These are phyloP conservation scores for Knoxia roxburghii DNA, from an alignment of 257 asterid species.

Conservation along the genomic window DNA sequence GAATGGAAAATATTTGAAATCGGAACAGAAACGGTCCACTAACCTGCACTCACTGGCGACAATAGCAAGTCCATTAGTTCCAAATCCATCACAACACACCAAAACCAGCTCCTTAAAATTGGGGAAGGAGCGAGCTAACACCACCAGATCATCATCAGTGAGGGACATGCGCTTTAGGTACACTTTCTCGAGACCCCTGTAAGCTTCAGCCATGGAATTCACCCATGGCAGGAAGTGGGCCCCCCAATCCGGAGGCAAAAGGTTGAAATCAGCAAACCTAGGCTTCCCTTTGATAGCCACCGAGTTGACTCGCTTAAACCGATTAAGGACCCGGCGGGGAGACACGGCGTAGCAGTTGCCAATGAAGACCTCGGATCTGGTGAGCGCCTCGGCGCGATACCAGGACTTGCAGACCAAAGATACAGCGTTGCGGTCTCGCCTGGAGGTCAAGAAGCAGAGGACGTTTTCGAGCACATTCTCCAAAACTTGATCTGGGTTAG, in stretches of 20 bases:
- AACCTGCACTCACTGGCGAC: conserved; percentile 48
- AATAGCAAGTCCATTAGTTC: conserved; percentile 44
- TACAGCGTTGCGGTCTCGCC: conserved; percentile 49
- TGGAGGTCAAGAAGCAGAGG: conserved; percentile 40
- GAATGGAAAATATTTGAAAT: neutral
- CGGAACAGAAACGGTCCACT: conserved; percentile 6
- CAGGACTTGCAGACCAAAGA: conserved; percentile 50
- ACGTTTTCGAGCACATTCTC: conserved; percentile 50
- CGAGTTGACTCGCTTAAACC: conserved; percentile 35
- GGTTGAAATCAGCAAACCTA: conserved; percentile 46
- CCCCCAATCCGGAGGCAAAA: conserved; percentile 47
- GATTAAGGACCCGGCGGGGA: conserved; percentile 34
- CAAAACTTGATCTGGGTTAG: conserved; percentile 39
- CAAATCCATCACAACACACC: conserved; percentile 50
- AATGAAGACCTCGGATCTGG: conserved; percentile 49
- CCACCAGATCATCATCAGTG: conserved; percentile 35
- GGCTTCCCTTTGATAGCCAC: conserved; percentile 45
- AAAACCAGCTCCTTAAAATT: conserved; percentile 34
- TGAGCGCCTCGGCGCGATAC: conserved; percentile 42
- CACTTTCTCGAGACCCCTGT: conserved; percentile 38
- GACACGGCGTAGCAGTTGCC: conserved; percentile 50
- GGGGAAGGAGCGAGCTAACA: conserved; percentile 31
- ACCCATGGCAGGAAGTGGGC: conserved; percentile 42
- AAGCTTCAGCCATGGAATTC: conserved; percentile 26
- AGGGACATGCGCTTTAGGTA: conserved; percentile 42